Percentiles rank a stretch among this genome's conserved stretches.
Evolutionary conservation across 164 flowering plant genomes (phyloP).

Genomic region (Piper betle): DNA sequence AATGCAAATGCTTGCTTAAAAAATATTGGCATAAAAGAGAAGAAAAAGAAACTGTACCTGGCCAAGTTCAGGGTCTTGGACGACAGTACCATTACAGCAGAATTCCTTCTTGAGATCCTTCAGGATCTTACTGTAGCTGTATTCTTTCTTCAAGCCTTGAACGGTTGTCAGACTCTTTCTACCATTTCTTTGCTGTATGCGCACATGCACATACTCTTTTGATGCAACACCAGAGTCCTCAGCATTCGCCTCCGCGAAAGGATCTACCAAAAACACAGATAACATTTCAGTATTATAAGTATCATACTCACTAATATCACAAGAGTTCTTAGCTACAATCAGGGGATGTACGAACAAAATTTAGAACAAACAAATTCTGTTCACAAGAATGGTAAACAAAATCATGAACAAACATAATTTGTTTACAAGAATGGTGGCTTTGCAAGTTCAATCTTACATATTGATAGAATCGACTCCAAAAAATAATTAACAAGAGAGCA

Average conservation of each 20-base stretch:
- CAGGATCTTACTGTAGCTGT: conserved; percentile 44
- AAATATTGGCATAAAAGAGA: not conserved
- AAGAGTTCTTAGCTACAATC: too few species aligned
- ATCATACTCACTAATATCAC: too few species aligned
- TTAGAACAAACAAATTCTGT: too few species aligned
- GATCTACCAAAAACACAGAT: conserved; percentile 19
- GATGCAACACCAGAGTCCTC: conserved; percentile 48
- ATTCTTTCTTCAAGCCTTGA: conserved; percentile 53
- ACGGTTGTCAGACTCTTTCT: conserved; percentile 60
- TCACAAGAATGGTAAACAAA: too few species aligned
- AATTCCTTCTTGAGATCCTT: conserved; percentile 57
- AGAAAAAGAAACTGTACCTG: conserved; percentile 18
- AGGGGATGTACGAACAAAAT: too few species aligned
- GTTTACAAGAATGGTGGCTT: too few species aligned
- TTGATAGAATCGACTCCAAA: too few species aligned
- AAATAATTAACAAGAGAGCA: too few species aligned
- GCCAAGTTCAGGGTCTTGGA: conserved; percentile 57
- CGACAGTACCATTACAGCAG: conserved; percentile 64
- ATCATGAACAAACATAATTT: too few species aligned
- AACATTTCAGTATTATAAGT: not conserved
- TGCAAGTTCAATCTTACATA: too few species aligned
- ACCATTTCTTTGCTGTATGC: conserved; percentile 50
- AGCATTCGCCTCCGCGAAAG: conserved; percentile 56
- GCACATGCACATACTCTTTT: conserved; percentile 51
- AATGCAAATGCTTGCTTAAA: not conserved